A percentile compares a stretch with the other conserved stretches of the same genome.
Evolutionary conservation across 208 protist genomes (phyloP).

Genomic region (Leishmania turanica): DNA sequence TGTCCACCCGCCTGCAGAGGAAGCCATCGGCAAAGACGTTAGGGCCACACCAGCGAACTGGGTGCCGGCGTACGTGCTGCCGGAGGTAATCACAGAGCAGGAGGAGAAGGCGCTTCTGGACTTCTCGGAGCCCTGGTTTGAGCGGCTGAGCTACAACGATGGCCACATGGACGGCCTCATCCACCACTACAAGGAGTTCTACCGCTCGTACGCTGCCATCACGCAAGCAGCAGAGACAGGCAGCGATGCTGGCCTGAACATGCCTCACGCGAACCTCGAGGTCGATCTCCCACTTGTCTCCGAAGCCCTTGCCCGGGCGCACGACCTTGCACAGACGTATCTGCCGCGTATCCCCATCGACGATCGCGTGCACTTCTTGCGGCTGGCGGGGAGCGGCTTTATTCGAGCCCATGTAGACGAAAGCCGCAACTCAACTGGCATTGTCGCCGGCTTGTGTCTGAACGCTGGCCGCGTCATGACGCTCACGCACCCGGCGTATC

Average conservation of each 20-base stretch:
- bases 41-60: constrained; percentile 66
- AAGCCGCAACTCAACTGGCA: constrained; percentile 81
- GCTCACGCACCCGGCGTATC: constrained; percentile 71
- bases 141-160: constrained; percentile 70
- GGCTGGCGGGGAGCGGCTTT: constrained; percentile 77
- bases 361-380: constrained; percentile 84
- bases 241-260: constrained; percentile 21
- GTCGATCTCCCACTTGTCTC: constrained; percentile 36
- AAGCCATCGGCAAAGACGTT: constrained; percentile 72
- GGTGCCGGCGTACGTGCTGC: constrained; percentile 77
- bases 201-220: constrained; percentile 70
- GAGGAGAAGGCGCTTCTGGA: constrained; percentile 70
- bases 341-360: constrained; percentile 76
- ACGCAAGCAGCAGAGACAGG: constrained; percentile 24
- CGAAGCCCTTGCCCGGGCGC: constrained; percentile 42
- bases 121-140: constrained; percentile 72
- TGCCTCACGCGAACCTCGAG: constrained; percentile 29
- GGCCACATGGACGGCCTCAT: constrained; percentile 83
- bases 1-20: constrained; percentile 55
- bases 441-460: constrained; percentile 76
- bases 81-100: constrained; percentile 65
- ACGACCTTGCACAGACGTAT: constrained; percentile 47
- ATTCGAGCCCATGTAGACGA: constrained; percentile 84
- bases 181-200: constrained; percentile 91
- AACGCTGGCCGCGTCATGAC: constrained; percentile 80